phyloP scores from a whole-genome alignment of 2,329 filamentous ascomycete genomes.

The Hyphodiscus sp. region DNA sequence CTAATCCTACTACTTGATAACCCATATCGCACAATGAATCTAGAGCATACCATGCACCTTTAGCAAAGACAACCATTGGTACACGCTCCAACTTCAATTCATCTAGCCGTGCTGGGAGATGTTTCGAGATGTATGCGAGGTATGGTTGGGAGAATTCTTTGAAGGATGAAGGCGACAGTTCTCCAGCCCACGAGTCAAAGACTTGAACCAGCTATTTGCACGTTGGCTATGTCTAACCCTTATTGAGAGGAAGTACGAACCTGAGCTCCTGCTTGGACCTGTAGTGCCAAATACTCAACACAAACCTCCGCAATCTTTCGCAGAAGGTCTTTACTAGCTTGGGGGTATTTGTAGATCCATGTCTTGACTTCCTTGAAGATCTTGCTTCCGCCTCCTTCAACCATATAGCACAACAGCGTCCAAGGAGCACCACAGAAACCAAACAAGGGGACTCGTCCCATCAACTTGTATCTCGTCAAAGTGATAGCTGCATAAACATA shows the following conservation, averaged over 20 bases:
- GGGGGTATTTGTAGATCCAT: constrained; percentile 87
- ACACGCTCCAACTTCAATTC: constrained; percentile 73
- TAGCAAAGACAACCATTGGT: constrained; percentile 97
- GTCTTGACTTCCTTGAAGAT: constrained; percentile 91
- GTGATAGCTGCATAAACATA: constrained; percentile 97
- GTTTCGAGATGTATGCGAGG: constrained; percentile 72
- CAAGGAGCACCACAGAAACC: constrained; percentile 97
- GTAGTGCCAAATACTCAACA: constrained; percentile 86
- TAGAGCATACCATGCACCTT: constrained; percentile 93
- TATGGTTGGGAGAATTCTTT: constrained; percentile 82
- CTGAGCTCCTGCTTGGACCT: constrained; percentile 91
- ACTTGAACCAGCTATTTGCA: constrained; percentile 71
- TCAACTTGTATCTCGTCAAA: constrained; percentile 78
- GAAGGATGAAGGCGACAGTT: constrained; percentile 80
- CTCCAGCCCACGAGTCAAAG: constrained; percentile 97
- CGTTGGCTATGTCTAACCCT: not conserved
- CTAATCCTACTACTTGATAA: constrained; percentile 89
- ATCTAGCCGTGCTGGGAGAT: constrained; percentile 67
- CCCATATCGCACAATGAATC: constrained; percentile 81
- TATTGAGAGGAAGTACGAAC: constrained; percentile 34
- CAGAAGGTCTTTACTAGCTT: constrained; percentile 72
- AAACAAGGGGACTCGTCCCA: constrained; percentile 83
- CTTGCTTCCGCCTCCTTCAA: constrained; percentile 94
- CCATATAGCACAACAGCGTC: constrained; percentile 98
- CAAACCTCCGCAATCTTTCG: constrained; percentile 92